Base-by-base conservation (phyloP, 139 green algal species). In the Chlamydomonas sphaeroides region DNA sequence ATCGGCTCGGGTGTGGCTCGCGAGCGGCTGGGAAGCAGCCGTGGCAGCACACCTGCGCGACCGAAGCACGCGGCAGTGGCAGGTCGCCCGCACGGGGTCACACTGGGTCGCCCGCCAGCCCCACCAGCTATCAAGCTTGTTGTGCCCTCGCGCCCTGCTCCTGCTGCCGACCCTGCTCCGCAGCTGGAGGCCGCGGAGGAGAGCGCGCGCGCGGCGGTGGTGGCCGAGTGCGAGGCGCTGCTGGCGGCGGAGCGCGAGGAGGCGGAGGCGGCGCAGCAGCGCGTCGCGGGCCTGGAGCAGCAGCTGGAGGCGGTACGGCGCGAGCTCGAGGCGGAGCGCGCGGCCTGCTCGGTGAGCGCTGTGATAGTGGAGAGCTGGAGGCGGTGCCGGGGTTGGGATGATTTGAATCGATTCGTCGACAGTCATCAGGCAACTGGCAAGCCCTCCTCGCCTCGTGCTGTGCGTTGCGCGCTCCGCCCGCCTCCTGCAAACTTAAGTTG, bases 211-310 rank as follows among this genome's bases (percentile, higher is more conserved):
- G 65, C 41, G 20, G 67, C 41, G 0, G 32, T 17, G 48, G 68
- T 45, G 45, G 20, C 68, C 3, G 68, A 77, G 45, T 77, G 68
- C 26, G 68, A 77, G 48, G 45, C 21, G n/a, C 68, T 77, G 45
- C 6, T 63, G 68, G 45, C 32, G 20, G 26, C 45, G n/a, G 45
- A 32, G n/a, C 45, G 45, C 1, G 70, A 35, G 10, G 70, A 49
- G 49, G 23, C 38, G 70, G 33, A 51, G 35, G 49, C 35, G 61
- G 61, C 33, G 62, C 42, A 65, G 59, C 38, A 38, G 62, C 61
- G 62, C 32, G 33, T 10, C 23, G 41, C 4, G 36, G 21, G 21
- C 14, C 23, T 82, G 41, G 62, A 72, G 62, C 36, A 4, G 41
- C 32, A 36, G 61, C 62, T 82, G 32, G 61, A 30, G 41, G 59